Conservation (phyloP, 1,139 yeast genomes). For the Pichia sp. region DNA sequence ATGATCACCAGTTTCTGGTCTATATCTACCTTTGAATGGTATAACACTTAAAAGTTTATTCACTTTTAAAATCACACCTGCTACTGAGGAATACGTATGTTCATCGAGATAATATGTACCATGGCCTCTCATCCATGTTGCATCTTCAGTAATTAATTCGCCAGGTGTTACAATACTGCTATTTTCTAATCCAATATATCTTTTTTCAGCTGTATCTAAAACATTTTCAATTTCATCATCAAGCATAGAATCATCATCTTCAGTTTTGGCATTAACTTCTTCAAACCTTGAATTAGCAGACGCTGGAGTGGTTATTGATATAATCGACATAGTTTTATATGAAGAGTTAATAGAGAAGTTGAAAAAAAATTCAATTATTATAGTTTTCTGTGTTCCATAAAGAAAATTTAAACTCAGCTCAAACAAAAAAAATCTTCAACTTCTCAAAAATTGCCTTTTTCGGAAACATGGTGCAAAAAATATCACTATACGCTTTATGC, state of each 20-base stretch:
- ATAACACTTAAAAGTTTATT: slow-evolving; percentile 80
- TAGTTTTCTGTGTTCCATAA: too few species aligned
- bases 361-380: background rate
- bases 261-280: background rate
- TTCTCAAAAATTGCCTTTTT: too few species aligned
- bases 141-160: slow-evolving; percentile 89
- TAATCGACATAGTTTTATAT: slow-evolving; percentile 13
- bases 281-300: slow-evolving; percentile 1
- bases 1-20: slow-evolving; percentile 96
- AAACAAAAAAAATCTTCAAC: too few species aligned
- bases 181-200: slow-evolving; percentile 7
- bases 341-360: background rate
- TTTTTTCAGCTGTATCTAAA: slow-evolving; percentile 11
- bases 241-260: slow-evolving; percentile 13
- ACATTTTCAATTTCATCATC: slow-evolving; percentile 18
- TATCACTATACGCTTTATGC: too few species aligned
- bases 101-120: slow-evolving; percentile 79
- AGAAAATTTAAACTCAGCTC: too few species aligned
- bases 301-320: slow-evolving; percentile 12
- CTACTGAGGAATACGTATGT: slow-evolving; percentile 82
- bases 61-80: slow-evolving; percentile 83
- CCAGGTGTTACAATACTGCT: slow-evolving; percentile 77
- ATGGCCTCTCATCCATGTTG: slow-evolving; percentile 98
- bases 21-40: slow-evolving; percentile 80
- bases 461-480: too few species aligned